Evolutionary conservation across 2,329 filamentous ascomycete species (phyloP).

Genomic region (Fusarium mangiferae): DNA sequence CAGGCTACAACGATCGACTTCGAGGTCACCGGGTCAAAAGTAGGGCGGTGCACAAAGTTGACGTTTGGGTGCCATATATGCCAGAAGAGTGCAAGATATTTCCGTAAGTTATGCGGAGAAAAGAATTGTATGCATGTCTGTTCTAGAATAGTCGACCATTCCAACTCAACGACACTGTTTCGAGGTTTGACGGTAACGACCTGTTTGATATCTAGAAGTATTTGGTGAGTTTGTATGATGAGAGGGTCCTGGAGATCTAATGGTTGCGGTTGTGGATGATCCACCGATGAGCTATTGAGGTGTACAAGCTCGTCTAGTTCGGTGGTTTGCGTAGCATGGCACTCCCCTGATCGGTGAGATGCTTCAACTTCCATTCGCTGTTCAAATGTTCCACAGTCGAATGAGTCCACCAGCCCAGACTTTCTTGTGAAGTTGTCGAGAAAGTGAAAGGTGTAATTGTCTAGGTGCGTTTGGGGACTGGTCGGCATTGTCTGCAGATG

Average conservation of each 20-base stretch:
- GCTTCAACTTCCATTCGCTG: neutral
- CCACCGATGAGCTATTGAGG: too few relatives aligned
- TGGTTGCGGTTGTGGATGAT: neutral
- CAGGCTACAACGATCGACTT: neutral
- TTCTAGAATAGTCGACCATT: neutral
- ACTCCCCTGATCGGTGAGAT: neutral
- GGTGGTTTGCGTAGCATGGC: fast-evolving
- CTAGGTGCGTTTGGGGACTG: neutral
- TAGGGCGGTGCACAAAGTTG: neutral
- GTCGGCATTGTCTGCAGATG: neutral
- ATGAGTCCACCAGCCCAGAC: neutral
- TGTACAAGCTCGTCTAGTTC: neutral
- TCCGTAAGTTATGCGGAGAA: neutral
- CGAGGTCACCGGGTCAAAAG: neutral
- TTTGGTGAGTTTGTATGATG: neutral
- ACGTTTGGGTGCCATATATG: constrained; percentile 5
- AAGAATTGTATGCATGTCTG: neutral
- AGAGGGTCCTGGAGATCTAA: neutral
- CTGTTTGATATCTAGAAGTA: neutral
- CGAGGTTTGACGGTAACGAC: neutral
- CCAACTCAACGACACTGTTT: neutral
- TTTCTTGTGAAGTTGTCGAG: neutral
- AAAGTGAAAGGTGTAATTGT: neutral
- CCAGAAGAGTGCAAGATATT: neutral
- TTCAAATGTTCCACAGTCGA: neutral